A percentile compares a stretch with the other conserved stretches of the same genome.
Evolutionary conservation across 2,329 filamentous ascomycete genomes (phyloP).

Genomic region (Fusarium floridanum): DNA sequence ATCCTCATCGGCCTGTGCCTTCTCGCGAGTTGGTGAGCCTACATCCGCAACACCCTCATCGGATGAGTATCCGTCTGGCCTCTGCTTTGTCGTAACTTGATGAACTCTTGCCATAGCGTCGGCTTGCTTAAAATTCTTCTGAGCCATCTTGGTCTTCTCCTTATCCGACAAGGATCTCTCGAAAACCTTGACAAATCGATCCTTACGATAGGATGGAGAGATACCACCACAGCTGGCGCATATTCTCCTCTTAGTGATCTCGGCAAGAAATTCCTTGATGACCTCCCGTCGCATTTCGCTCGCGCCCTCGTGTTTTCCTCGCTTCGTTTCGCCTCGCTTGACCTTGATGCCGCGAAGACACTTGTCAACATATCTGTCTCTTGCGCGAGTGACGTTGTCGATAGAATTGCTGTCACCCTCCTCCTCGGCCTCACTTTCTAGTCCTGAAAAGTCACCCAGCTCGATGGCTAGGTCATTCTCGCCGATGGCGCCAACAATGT

Average conservation of each 20-base stretch:
- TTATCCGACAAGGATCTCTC: conserved; percentile 82
- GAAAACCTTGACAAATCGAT: conserved; percentile 94
- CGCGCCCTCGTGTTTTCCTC: conserved; percentile 85
- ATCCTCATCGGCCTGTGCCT: conserved; percentile 57
- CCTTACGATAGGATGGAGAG: conserved; percentile 87
- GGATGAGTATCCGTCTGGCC: conserved; percentile 59
- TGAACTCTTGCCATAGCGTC: conserved; percentile 73
- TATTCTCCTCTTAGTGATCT: conserved; percentile 76
- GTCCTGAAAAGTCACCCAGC: conserved; percentile 51
- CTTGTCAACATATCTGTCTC: conserved; percentile 77
- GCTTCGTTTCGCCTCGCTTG: conserved; percentile 62
- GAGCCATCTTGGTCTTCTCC: conserved; percentile 81
- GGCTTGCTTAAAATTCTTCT: conserved; percentile 73
- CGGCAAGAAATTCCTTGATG: conserved; percentile 84
- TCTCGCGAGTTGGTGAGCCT: conserved; percentile 58
- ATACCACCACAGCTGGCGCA: conserved; percentile 78
- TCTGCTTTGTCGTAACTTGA: conserved; percentile 54
- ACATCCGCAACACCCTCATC: conserved; percentile 81
- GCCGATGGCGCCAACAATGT: conserved; percentile 66
- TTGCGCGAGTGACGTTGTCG: conserved; percentile 65
- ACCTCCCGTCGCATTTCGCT: conserved; percentile 80
- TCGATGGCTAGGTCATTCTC: conserved; percentile 57
- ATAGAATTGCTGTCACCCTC: conserved; percentile 67
- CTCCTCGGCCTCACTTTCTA: conserved; percentile 72
- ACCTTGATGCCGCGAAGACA: conserved; percentile 73